phyloP scores from a whole-genome alignment of 768 basidiomycete species.

The Lactarius sp. region DNA sequence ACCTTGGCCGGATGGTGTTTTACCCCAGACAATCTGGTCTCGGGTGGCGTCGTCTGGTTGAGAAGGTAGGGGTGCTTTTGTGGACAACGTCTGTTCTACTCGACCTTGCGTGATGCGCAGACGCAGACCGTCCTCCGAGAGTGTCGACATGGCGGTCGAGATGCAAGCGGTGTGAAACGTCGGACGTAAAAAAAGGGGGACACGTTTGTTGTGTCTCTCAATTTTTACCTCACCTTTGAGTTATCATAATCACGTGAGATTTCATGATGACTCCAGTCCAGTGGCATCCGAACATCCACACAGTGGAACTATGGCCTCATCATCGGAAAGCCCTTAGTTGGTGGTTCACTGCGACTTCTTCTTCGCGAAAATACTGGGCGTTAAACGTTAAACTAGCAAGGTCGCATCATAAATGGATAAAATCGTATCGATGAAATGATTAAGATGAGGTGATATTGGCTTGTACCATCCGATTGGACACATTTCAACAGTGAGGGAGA shows the following conservation, averaged over 20 bases:
- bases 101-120: conserved; percentile 7
- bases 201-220: neutral
- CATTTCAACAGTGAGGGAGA: neutral
- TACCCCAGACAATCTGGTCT: conserved; percentile 73
- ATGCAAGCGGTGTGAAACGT: neutral
- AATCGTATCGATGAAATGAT: no score
- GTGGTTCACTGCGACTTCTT: no score
- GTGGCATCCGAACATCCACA: no score
- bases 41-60: neutral
- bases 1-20: conserved; percentile 80
- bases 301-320: no score
- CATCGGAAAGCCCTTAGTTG: no score
- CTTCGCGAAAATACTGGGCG: no score
- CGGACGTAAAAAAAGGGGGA: conserved; percentile 12
- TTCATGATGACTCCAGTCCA: neutral
- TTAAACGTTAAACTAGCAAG: no score
- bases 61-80: neutral
- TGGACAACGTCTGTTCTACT: neutral
- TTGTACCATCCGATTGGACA: neutral
- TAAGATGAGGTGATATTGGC: neutral
- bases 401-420: no score
- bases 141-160: conserved; percentile 16
- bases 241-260: conserved; percentile 10
- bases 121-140: conserved; percentile 8
- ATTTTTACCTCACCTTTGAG: neutral